A percentile compares a stretch with the other conserved stretches of the same genome.
phyloP scores from a whole-genome alignment of 805 yeast genomes.

The Pichia nanzhaoensis region DNA sequence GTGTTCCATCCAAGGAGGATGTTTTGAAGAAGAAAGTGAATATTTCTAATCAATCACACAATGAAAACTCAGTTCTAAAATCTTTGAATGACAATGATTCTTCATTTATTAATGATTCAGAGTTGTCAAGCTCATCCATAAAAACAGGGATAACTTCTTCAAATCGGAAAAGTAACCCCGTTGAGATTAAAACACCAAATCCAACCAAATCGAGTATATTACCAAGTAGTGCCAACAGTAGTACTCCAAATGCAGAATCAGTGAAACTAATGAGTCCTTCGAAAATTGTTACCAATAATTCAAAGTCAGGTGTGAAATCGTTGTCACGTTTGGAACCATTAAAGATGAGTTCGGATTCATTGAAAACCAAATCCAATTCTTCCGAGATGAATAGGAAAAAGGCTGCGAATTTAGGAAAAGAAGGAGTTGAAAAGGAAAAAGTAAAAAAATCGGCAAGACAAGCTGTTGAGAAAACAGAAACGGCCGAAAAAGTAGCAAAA shows the following conservation, averaged over 20 bases:
- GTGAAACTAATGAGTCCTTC: too few species aligned
- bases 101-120: constrained; percentile 12
- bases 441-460: too few species aligned
- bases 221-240: too few species aligned
- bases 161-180: neutral
- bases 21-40: constrained; percentile 15
- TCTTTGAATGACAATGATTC: constrained; percentile 1
- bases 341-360: neutral
- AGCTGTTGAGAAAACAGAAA: too few species aligned
- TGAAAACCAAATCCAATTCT: neutral
- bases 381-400: too few species aligned
- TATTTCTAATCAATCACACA: constrained; percentile 1
- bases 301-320: too few species aligned
- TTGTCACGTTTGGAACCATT: too few species aligned
- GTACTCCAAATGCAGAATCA: too few species aligned
- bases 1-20: constrained; percentile 29
- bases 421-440: neutral
- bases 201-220: neutral
- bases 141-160: neutral
- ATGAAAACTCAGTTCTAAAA: constrained; percentile 24
- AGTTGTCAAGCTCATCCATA: constrained; percentile 16
- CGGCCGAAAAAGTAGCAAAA: neutral
- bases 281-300: too few species aligned
- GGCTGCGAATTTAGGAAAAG: neutral
- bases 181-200: neutral